Evolutionary conservation across 306 rosid genomes (phyloP).

Genomic region (Spatholobus suberectus): DNA sequence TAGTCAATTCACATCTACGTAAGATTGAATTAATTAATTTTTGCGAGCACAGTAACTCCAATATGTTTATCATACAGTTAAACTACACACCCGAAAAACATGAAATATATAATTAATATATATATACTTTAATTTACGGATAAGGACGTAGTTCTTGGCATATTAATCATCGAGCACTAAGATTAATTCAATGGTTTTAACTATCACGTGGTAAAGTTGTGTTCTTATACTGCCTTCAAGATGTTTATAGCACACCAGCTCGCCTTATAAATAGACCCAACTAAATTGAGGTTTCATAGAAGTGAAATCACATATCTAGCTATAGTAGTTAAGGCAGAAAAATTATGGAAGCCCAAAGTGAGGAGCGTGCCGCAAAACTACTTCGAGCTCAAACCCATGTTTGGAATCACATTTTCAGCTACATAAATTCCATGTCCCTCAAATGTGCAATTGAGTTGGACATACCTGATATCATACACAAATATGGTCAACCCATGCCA

Average conservation of each 20-base stretch:
- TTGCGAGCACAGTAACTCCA: no score
- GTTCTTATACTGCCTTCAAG: no score
- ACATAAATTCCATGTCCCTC: constrained; percentile 1
- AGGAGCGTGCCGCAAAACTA: not conserved
- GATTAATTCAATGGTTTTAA: no score
- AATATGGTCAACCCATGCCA: not conserved
- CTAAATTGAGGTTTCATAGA: not conserved
- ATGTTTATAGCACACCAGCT: not conserved
- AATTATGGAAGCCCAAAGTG: not conserved
- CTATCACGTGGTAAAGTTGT: no score
- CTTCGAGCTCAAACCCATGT: constrained; percentile 8
- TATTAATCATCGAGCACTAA: no score
- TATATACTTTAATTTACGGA: no score
- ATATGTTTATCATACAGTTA: no score
- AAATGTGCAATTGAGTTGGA: constrained; percentile 2
- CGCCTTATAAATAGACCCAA: not conserved
- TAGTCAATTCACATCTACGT: no score
- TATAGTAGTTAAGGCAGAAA: not conserved
- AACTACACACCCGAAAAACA: no score
- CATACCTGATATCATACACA: not conserved
- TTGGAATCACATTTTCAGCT: not conserved
- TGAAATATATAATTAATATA: no score
- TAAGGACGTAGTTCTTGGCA: no score
- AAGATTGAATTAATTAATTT: no score
- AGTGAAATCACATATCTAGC: not conserved